A percentile compares a stretch with the other conserved stretches of the same genome.
Conservation (phyloP, 202 grass and related monocot species). For the Panicum hallii region DNA sequence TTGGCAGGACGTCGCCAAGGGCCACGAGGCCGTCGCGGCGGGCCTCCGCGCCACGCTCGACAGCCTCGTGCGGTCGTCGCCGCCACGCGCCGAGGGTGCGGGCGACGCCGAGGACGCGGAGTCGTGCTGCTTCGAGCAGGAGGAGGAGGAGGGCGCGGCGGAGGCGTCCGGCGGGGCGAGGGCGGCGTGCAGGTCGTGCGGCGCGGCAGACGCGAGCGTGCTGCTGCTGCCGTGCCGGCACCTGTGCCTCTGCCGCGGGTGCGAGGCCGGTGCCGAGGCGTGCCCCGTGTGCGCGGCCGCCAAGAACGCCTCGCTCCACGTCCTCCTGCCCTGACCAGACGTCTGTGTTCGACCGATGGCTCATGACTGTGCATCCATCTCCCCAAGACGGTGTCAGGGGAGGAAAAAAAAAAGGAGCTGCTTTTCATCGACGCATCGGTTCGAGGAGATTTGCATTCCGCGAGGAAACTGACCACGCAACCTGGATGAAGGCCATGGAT, state of each 20-base stretch:
- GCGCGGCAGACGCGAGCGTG: conserved; percentile 48
- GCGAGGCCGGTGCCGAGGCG: conserved; percentile 39
- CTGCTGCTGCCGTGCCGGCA: conserved; percentile 74
- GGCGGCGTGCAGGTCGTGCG: conserved; percentile 51
- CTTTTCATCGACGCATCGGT: neutral
- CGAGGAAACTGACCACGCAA: neutral
- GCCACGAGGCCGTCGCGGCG: conserved; percentile 57
- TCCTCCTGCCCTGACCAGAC: conserved; percentile 28
- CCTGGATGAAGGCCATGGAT: neutral
- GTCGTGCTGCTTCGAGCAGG: conserved; percentile 53
- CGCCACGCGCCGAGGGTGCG: neutral
- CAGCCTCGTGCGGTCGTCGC: conserved; percentile 25
- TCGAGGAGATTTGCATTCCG: neutral
- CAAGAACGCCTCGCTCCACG: conserved; percentile 57
- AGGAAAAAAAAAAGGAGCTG: too few relatives aligned
- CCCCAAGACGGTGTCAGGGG: too few relatives aligned
- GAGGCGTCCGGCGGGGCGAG: neutral
- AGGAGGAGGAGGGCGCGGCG: neutral
- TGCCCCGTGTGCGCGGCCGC: conserved; percentile 58
- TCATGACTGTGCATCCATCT: neutral
- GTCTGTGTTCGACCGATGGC: neutral
- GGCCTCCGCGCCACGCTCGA: conserved; percentile 62
- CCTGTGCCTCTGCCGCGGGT: conserved; percentile 64
- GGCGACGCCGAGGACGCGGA: conserved; percentile 56
- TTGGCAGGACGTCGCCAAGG: conserved; percentile 56